Base-by-base conservation (phyloP, 2,329 filamentous ascomycete species). In the Elsinoe fawcettii region DNA sequence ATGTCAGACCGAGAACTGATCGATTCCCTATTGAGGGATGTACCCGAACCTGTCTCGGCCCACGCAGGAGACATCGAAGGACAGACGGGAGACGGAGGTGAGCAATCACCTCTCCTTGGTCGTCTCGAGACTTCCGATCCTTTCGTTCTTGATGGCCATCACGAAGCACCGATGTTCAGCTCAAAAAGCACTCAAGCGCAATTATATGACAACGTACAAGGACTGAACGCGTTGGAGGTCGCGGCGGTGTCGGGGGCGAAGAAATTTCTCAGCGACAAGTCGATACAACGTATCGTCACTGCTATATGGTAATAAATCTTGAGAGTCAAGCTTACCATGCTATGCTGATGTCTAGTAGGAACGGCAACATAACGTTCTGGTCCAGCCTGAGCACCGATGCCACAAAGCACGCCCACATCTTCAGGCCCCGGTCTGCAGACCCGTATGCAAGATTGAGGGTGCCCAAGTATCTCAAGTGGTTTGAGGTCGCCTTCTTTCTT, bases 351-450 rank as follows among this genome's bases (percentile, higher is more conserved):
- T 32, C n/a, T n/a, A 14, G 22, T 16, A 53, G 49, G 49, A 83
- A 85, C 61, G 90, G 90, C 46, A 85, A 91, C 62, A 90, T 95
- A 60, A 81, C 91, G 36, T 93, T 95, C 69, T 95, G 89, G 90
- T 86, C 90, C 60, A 82, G 78, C 5, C 74, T 95, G n/a, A 85
- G 82, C 7, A 80, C 88, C 7, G 76, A 86, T 65, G 83, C 88
- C 0, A 80, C 78, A 58, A 95, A 95, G 71, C 83, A 83, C 65
- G 85, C 89, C 1, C 84, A 86, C 20, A 82, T 88, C 62, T 95
- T 93, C 72, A 88, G 88, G 67, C 74, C 76, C 62, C 70, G 70
- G 70, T 75, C 78, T 12, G 78, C 84, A 25, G 87, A 92, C 65
- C 85, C 85, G 1, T 90, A 87, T 69, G 88, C 86, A 47, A 81